Evolutionary conservation across 805 yeast species (phyloP), one percentile per base, ranked within the genome.

Genomic region (Wickerhamiella siamensis): DNA sequence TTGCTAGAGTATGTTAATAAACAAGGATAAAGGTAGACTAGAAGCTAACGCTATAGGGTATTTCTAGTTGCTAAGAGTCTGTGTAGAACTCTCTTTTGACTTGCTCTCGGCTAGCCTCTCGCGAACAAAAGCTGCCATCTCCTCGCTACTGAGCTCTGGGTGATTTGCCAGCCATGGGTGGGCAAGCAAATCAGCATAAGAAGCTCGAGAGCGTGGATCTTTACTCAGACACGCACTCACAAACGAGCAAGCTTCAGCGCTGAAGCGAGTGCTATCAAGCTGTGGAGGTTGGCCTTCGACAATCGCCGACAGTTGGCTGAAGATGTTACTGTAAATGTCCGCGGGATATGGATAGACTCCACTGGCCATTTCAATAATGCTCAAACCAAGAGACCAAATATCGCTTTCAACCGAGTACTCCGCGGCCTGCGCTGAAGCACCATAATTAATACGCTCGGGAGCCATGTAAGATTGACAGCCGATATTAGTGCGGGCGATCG

Each of bases 391-490:
- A 0, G 95, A 84, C 98, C 98, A 88, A 46, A 88, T 75, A 61
- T 88, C 98, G 8, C 94, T 79, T 56, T 88, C 96, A 3, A 86
- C 95, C 1, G 95, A 77, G 61, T 88, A 88, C 0, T 91, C 75
- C 6, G 74, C 68, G 50, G 76, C 87, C 55, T 80, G 86, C 1
- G 86, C 43, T 9, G 31, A n/a, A 20, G 29, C 38, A 16, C 21
- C 31, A 15, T 50, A 51, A 44, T 51, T 49, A 51, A 91, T 91
- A 55, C 98, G 72, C 58, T 88, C 98, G 1, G 98, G 98, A 1
- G 97, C 97, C 97, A 91, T 91, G 61, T 88, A 88, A 1, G 94
- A 81, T 62, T 91, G 98, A 62, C 98, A 88, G 4, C 98, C 98
- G 50, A 88, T 84, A 53, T 91, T 88, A 0, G 98, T 88, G 54